Base-by-base conservation (phyloP, 1,139 yeast species). In the Hyphopichia wangnamkhiaoensis region DNA sequence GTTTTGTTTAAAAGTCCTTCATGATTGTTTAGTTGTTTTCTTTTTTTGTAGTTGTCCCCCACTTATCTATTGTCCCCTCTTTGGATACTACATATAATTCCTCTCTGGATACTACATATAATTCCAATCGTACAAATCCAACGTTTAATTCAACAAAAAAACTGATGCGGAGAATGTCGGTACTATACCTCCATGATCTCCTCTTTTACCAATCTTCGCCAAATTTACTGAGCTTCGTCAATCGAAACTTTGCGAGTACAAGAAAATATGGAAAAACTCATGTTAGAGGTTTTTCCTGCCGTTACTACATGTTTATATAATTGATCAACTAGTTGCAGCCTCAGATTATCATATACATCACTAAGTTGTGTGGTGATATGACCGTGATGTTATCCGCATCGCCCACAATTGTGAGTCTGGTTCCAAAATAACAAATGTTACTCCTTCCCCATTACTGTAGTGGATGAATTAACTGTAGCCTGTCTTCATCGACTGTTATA, bases 401-500 rank as follows among this genome's bases (percentile, higher is more conserved):
- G 64, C 65, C 64, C 63, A 45, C 47, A 33, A 31, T 26, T 30
- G 43, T 39, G 60, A 54, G 59, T 47, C 47, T 39, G 37, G 32
- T 31, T 31, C 35, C 30, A 29, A 34, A 30, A 24, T 39, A 36
- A 21, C 26, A 35, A 34, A 30, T n/a, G n/a, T n/a, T n/a, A n/a
- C n/a, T n/a, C n/a, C n/a, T 31, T 32, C 34, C 40, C 46, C 37
- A 37, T 33, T 52, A 56, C 79, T 73, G 74, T 56, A 69, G 65
- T 73, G 75, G 78, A 63, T 63, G 68, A 57, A 49, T n/a, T n/a
- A n/a, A n/a, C n/a, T n/a, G n/a, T 60, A 69, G 65, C 74, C 79
- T 59, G 58, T 78, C 83, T 58, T 79, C 83, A 77, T 75, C 65
- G 83, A 75, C 80, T 79, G 84, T 66, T 69, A 74, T 79, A 79